phyloP scores from a whole-genome alignment of 2,329 filamentous ascomycete genomes.

The Xylariaceae sp. region DNA sequence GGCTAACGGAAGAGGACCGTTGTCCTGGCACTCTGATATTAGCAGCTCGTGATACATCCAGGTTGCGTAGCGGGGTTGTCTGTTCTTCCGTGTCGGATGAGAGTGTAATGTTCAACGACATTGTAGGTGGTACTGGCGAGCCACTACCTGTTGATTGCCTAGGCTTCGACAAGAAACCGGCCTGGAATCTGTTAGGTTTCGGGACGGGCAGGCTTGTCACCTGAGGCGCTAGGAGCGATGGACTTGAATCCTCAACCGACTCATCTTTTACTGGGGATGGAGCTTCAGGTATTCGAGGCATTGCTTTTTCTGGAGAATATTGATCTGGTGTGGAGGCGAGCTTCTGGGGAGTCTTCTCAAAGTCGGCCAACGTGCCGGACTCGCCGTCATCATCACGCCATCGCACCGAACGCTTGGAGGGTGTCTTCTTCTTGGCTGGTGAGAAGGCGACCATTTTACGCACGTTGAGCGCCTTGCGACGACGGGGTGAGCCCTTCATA shows the following conservation, averaged over 20 bases:
- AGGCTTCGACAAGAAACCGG: constrained; percentile 78
- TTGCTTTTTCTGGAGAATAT: constrained; percentile 56
- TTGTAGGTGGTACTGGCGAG: constrained; percentile 65
- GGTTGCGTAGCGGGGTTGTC: constrained; percentile 56
- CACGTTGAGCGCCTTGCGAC: constrained; percentile 69
- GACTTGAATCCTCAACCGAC: constrained; percentile 62
- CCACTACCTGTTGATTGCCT: constrained; percentile 52
- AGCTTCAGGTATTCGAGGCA: constrained; percentile 52
- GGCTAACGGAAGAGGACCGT: constrained; percentile 41
- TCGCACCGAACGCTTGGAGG: constrained; percentile 77
- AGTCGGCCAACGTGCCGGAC: constrained; percentile 85
- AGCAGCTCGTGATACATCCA: constrained; percentile 55
- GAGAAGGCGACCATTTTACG: constrained; percentile 81
- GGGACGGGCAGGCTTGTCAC: constrained; percentile 43
- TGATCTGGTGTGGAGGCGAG: constrained; percentile 62
- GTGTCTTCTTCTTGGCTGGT: constrained; percentile 77
- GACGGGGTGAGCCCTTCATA: constrained; percentile 78
- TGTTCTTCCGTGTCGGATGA: constrained; percentile 61
- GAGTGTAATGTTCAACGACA: constrained; percentile 64
- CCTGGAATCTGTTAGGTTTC: constrained; percentile 81
- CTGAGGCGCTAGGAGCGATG: constrained; percentile 63
- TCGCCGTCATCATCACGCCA: constrained; percentile 91
- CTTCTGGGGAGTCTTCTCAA: constrained; percentile 86
- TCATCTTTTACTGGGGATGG: constrained; percentile 61
- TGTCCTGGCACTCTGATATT: constrained; percentile 57